A percentile compares a stretch with the other conserved stretches of the same genome.
Conservation (phyloP, 352 stramenopile species). For the Globisporangium cylindrosporum region DNA sequence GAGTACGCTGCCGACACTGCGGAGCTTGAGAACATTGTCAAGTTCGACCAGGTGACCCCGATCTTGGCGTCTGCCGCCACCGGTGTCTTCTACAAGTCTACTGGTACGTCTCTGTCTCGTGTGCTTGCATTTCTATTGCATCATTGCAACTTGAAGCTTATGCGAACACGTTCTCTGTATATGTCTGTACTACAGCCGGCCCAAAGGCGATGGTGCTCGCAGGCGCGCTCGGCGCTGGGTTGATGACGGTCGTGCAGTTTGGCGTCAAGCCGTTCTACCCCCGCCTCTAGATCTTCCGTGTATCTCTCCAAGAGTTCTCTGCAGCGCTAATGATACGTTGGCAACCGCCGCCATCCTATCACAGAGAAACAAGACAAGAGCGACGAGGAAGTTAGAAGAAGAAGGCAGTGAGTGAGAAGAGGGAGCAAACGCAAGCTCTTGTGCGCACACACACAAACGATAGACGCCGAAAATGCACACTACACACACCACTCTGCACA, state of each 20-base stretch:
- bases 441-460: slow-evolving; percentile 5
- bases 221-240: slow-evolving; percentile 66
- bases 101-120: slow-evolving; percentile 24
- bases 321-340: slow-evolving; percentile 9
- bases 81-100: slow-evolving; percentile 86
- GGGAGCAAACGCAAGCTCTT: neutral
- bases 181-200: slow-evolving; percentile 27
- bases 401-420: slow-evolving; percentile 4
- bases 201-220: slow-evolving; percentile 83
- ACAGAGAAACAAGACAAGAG: neutral
- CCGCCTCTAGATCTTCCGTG: slow-evolving; percentile 48
- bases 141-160: neutral
- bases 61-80: slow-evolving; percentile 81
- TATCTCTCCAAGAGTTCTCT: neutral
- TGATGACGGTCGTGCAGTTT: slow-evolving; percentile 86
- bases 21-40: slow-evolving; percentile 80
- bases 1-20: slow-evolving; percentile 77
- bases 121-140: neutral
- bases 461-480: slow-evolving; percentile 15
- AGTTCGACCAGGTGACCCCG: slow-evolving; percentile 81
- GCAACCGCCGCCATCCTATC: neutral
- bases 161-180: neutral
- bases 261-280: slow-evolving; percentile 84
- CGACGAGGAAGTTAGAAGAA: neutral
- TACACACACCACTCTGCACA: neutral